Conservation (phyloP, 108 stramenopile species). For the Cyclostephanos invisitatus region DNA sequence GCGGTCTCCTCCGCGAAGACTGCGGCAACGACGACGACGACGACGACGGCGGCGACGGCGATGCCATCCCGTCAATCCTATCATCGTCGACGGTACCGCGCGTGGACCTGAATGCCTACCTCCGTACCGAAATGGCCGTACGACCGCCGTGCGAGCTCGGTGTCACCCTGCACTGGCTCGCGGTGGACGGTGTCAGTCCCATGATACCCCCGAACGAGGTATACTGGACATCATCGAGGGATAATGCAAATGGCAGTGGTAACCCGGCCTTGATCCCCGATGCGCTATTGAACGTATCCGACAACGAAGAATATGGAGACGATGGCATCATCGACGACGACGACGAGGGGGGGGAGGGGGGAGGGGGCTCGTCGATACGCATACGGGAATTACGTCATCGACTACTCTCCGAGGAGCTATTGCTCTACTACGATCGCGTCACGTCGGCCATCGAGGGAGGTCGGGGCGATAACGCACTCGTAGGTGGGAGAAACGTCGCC, state of each 20-base stretch:
- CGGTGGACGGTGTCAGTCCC: slow-evolving; percentile 77
- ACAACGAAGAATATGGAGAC: slow-evolving; percentile 11
- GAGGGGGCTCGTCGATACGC: slow-evolving; percentile 40
- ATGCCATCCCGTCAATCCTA: slow-evolving; percentile 17
- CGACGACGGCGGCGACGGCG: neutral
- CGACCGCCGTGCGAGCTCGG: slow-evolving; percentile 78
- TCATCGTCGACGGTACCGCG: slow-evolving; percentile 32
- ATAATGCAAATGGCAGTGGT: neutral
- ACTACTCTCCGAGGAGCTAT: slow-evolving; percentile 81
- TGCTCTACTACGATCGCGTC: slow-evolving; percentile 74
- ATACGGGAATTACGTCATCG: slow-evolving; percentile 75
- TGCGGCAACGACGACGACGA: neutral
- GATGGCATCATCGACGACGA: neutral
- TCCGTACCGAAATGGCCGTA: slow-evolving; percentile 57
- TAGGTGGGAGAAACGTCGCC: neutral
- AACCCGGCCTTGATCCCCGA: neutral
- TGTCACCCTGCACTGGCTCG: slow-evolving; percentile 79
- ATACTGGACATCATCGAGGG: slow-evolving; percentile 12
- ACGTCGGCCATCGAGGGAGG: slow-evolving; percentile 63
- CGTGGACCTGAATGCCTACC: slow-evolving; percentile 71
- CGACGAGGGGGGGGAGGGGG: neutral
- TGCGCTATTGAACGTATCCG: neutral
- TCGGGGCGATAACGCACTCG: slow-evolving; percentile 14
- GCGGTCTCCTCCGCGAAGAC: slow-evolving; percentile 11
- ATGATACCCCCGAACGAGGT: slow-evolving; percentile 68